These are phyloP conservation scores for Dissophora ornata DNA, from an alignment of 192 early-diverging fungal species.

Conservation along the genomic window DNA sequence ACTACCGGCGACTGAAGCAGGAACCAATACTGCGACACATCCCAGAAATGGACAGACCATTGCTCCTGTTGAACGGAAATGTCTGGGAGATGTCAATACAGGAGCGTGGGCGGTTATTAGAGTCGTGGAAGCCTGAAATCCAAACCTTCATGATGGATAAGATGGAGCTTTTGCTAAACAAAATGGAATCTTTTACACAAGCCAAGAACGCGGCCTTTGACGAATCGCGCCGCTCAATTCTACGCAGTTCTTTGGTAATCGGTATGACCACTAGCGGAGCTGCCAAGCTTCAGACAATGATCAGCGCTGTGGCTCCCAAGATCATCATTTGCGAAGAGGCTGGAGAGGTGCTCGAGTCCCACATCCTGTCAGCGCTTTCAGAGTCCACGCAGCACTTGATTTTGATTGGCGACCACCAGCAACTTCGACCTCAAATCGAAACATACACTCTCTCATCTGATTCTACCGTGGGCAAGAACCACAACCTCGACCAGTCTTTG, in stretches of 20 bases:
- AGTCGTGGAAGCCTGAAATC: constrained; percentile 50
- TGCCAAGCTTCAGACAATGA: constrained; percentile 59
- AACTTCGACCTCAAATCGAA: constrained; percentile 50
- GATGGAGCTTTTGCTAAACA: constrained; percentile 20
- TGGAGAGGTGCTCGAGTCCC: constrained; percentile 67
- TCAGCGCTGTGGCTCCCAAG: constrained; percentile 56
- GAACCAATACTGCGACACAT: constrained; percentile 3
- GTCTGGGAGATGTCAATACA: constrained; percentile 63
- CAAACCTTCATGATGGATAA: constrained; percentile 26
- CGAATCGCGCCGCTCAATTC: constrained; percentile 41
- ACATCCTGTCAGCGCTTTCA: constrained; percentile 61
- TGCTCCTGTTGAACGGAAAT: constrained; percentile 10
- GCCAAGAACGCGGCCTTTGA: constrained; percentile 40
- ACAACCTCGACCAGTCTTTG: constrained; percentile 58
- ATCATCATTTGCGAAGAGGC: constrained; percentile 71
- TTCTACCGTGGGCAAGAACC: constrained; percentile 49
- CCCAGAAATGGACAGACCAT: constrained; percentile 10
- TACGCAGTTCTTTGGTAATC: constrained; percentile 54
- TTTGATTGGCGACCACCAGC: constrained; percentile 62
- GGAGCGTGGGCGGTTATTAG: constrained; percentile 56
- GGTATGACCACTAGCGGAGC: constrained; percentile 73
- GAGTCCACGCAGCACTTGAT: constrained; percentile 64
- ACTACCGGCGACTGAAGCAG: too few species aligned
- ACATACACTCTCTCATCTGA: constrained; percentile 51
- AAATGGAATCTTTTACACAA: constrained; percentile 5